Conservation (phyloP, 148 eudicot species). For the Vaccinium myrtillus region DNA sequence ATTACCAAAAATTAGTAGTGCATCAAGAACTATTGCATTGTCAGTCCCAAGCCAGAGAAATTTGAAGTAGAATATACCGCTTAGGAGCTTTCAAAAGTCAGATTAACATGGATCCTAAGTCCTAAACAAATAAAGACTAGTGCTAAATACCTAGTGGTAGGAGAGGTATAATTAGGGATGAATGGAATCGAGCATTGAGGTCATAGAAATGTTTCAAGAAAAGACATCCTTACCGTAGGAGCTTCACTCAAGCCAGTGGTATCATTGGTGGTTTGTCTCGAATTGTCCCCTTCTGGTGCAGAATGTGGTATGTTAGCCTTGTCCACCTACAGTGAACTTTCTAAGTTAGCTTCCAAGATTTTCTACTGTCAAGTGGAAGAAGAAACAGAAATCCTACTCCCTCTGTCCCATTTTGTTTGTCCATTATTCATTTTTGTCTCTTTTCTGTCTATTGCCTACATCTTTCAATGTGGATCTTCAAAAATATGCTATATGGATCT, state of each 20-base stretch:
- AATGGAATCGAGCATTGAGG: background rate
- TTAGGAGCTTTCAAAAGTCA: background rate
- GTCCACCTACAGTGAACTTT: slow-evolving; percentile 28
- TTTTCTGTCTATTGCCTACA: too few relatives aligned
- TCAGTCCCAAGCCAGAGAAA: background rate
- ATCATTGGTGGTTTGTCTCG: slow-evolving; percentile 21
- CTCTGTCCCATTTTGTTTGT: too few relatives aligned
- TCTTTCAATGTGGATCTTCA: too few relatives aligned
- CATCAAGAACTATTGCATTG: background rate
- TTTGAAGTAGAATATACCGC: background rate
- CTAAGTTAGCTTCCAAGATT: slow-evolving; percentile 6
- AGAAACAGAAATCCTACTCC: background rate
- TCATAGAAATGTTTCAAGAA: background rate
- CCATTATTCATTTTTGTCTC: too few relatives aligned
- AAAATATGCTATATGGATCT: too few relatives aligned
- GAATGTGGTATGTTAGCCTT: slow-evolving; percentile 21
- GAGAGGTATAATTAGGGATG: background rate
- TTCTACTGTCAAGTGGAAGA: background rate
- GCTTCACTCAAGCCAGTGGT: slow-evolving; percentile 13
- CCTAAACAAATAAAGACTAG: background rate
- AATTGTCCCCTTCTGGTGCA: slow-evolving; percentile 23
- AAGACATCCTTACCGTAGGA: slow-evolving; percentile 15
- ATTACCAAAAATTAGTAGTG: background rate
- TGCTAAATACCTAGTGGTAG: background rate
- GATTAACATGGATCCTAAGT: background rate